Evolutionary conservation across 352 stramenopile species (phyloP), one percentile per base, ranked within the genome.

Genomic region (Pythium utonaiense): DNA sequence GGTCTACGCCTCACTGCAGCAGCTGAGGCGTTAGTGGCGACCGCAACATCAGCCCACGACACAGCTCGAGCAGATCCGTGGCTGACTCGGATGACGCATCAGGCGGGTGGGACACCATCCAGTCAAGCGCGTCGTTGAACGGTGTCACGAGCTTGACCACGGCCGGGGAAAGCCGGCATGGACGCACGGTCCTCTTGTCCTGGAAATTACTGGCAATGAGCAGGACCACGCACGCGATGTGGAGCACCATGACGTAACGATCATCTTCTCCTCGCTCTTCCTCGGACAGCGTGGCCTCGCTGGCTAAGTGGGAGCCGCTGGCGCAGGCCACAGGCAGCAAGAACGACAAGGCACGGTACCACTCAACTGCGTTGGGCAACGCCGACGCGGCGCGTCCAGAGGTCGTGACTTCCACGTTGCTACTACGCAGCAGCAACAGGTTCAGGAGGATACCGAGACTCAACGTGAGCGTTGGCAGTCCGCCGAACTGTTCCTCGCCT

Each of bases 361-460:
- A 93, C 52, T 93, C 83, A 14, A 70, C 54, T 0, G 64, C 68
- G 38, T 93, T 87, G 27, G 73, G 73, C 0, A 91, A 52, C 3
- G 58, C 25, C 7, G 63, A 56, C 16, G 56, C 52, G 5, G 63
- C 34, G 12, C 45, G 52, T 6, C 53, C 51, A 12, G 63, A 66
- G 5, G 45, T 34, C 14, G 52, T 70, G 28, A 64, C 54, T 27
- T 69, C 57, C 10, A 57, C 64, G 31, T 64, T 69, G 51, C 69
- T 70, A n/a, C 77, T 80, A 30, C 77, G 74, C 57, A 88, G 71
- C 36, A 95, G 53, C 14, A 93, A 72, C 34, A 93, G 63, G 60
- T 93, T 95, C 54, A 93, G 79, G 21, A 89, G 70, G 38, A 95
- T 75, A 13, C 86, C 83, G 2, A 95, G 77, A 28, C 77, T 83